A percentile compares a stretch with the other conserved stretches of the same genome.
Evolutionary conservation across 1,139 yeast species (phyloP).

Genomic region (Yamadazyma taylorii): DNA sequence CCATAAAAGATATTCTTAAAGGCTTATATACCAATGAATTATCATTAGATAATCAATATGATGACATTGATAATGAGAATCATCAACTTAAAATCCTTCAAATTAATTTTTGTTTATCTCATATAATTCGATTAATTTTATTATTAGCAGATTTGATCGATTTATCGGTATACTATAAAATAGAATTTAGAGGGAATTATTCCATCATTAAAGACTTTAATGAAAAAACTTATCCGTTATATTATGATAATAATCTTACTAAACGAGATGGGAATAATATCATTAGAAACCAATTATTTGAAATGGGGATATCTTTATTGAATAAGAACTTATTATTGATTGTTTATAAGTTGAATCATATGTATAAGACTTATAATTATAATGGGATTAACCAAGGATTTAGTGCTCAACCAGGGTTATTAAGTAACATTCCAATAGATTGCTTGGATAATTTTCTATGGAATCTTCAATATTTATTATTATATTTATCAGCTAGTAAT

Average conservation of each 20-base stretch:
- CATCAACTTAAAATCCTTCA: conserved; percentile 19
- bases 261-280: conserved; percentile 18
- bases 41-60: conserved; percentile 14
- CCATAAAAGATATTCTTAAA: conserved; percentile 29
- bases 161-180: conserved; percentile 28
- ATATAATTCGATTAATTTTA: conserved; percentile 29
- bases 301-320: conserved; percentile 33
- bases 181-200: conserved; percentile 24
- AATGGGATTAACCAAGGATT: conserved; percentile 2
- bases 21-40: conserved; percentile 29
- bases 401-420: conserved; percentile 6
- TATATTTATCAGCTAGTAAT: conserved; percentile 32
- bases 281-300: conserved; percentile 31
- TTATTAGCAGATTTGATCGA: conserved; percentile 27
- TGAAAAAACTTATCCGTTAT: conserved; percentile 21
- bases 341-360: conserved; percentile 24
- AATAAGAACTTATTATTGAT: conserved; percentile 32
- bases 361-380: conserved; percentile 6
- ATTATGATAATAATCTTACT: conserved; percentile 25
- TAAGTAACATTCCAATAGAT: conserved; percentile 35
- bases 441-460: conserved; percentile 45
- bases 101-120: conserved; percentile 35
- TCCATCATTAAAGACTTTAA: conserved; percentile 29
- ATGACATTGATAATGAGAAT: conserved; percentile 7
- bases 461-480: conserved; percentile 39